Percentiles rank a stretch among this genome's conserved stretches.
These are phyloP conservation scores for Cicer pinnatifidum DNA, from an alignment of 306 rosid genomes.

Conservation along the genomic window DNA sequence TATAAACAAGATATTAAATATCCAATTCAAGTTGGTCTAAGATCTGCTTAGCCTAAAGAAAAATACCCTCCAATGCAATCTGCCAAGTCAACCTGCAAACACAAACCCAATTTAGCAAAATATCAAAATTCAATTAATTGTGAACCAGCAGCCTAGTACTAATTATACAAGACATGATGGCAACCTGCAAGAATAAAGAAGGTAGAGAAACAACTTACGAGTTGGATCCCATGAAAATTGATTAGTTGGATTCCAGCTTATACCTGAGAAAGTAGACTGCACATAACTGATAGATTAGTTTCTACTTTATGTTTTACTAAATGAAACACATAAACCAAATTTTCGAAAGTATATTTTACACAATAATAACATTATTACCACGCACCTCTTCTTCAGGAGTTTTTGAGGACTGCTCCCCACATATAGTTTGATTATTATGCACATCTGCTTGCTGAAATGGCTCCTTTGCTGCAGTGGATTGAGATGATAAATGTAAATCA, in stretches of 20 bases:
- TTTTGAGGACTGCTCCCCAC: constrained; percentile 48
- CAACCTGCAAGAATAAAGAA: neutral
- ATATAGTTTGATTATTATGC: constrained; percentile 51
- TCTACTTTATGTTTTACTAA: neutral
- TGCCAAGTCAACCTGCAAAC: constrained; percentile 73
- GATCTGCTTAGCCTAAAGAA: constrained; percentile 62
- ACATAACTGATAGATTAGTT: constrained; percentile 38
- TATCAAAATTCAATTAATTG: constrained; percentile 33
- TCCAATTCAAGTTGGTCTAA: constrained; percentile 69
- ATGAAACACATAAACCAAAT: neutral
- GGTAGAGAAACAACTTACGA: constrained; percentile 51
- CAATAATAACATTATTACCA: constrained; percentile 46
- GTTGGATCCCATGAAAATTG: constrained; percentile 57
- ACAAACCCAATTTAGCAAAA: constrained; percentile 20
- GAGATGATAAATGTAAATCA: constrained; percentile 61
- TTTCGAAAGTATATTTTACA: constrained; percentile 13
- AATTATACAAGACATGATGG: neutral
- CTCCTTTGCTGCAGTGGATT: constrained; percentile 56
- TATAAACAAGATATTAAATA: constrained; percentile 64
- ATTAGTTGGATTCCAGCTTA: constrained; percentile 64
- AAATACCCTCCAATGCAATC: constrained; percentile 69
- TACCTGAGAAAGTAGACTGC: constrained; percentile 59
- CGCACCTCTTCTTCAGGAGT: constrained; percentile 57
- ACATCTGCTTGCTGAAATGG: constrained; percentile 48
- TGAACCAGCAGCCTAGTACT: constrained; percentile 1